phyloP scores from a whole-genome alignment of 176 grass and related monocot genomes.

The Triticum dicoccoides region DNA sequence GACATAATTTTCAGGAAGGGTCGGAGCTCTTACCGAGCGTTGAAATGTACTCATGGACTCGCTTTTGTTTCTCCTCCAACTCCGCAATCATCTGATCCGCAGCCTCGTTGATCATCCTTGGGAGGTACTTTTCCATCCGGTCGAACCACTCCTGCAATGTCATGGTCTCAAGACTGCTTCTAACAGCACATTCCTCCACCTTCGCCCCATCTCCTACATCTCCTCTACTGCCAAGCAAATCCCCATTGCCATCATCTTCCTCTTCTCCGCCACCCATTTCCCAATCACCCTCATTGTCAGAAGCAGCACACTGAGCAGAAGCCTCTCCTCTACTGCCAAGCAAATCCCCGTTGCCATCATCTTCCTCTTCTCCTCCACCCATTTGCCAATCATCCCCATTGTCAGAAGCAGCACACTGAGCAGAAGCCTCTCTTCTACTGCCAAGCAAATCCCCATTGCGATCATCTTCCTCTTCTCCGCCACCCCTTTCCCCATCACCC shows the following conservation, averaged over 20 bases:
- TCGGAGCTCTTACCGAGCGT: constrained; percentile 7
- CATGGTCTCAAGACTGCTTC: constrained; percentile 58
- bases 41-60: constrained; percentile 41
- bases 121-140: constrained; percentile 50
- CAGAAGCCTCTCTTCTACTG: neutral
- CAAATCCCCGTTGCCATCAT: too few relatives aligned
- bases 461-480: constrained; percentile 23
- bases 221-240: neutral
- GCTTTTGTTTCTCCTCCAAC: constrained; percentile 42
- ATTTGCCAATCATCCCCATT: too few relatives aligned
- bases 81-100: constrained; percentile 45
- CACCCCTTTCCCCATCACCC: constrained; percentile 16
- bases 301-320: too few relatives aligned
- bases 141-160: constrained; percentile 82
- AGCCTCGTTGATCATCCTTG: constrained; percentile 44
- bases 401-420: too few relatives aligned
- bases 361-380: too few relatives aligned
- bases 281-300: too few relatives aligned
- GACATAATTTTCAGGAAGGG: constrained; percentile 23
- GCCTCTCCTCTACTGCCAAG: neutral
- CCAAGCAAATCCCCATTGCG: constrained; percentile 12
- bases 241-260: too few relatives aligned
- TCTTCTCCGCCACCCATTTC: too few relatives aligned
- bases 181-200: constrained; percentile 6
- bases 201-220: neutral